Conservation (phyloP, 2,329 filamentous ascomycete genomes). For the Colletotrichum musae region DNA sequence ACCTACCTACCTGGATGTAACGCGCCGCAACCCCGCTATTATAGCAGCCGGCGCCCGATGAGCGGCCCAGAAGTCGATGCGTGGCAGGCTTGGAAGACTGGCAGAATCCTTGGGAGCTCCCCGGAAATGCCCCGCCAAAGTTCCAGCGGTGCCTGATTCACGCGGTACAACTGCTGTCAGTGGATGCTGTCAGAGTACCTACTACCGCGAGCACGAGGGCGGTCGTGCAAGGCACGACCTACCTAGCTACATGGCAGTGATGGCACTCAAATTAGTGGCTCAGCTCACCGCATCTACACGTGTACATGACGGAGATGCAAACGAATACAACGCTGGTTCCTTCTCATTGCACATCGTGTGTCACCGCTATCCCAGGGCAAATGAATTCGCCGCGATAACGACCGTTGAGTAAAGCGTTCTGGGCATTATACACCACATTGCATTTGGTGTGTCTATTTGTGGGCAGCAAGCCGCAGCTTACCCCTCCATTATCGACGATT, state of each 20-base stretch:
- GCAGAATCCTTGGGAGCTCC: slow-evolving; percentile 24
- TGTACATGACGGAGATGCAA: slow-evolving; percentile 1
- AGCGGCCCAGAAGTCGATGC: slow-evolving; percentile 16
- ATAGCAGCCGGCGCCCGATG: slow-evolving; percentile 5
- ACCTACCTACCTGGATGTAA: neutral
- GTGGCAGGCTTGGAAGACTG: slow-evolving; percentile 15
- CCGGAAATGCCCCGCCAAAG: slow-evolving; percentile 17
- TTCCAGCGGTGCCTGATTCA: slow-evolving; percentile 23
- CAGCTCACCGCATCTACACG: slow-evolving; percentile 10
- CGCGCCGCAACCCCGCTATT: neutral
- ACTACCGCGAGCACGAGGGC: neutral
- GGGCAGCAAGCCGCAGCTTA: neutral
- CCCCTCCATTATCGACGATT: neutral
- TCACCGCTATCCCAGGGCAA: neutral
- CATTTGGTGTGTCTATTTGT: neutral
- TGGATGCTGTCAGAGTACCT: neutral
- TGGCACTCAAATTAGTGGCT: neutral
- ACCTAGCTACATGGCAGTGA: neutral
- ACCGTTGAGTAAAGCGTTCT: neutral
- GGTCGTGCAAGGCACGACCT: too few species aligned
- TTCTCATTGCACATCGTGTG: neutral
- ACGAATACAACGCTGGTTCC: neutral
- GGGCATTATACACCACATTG: too few species aligned
- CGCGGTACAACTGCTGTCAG: neutral
- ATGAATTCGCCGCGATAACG: neutral